Percentiles rank a stretch among this genome's conserved stretches.
Evolutionary conservation across 371 early-diverging fungal genomes (phyloP).

Genomic region (Lichtheimia hyalospora): DNA sequence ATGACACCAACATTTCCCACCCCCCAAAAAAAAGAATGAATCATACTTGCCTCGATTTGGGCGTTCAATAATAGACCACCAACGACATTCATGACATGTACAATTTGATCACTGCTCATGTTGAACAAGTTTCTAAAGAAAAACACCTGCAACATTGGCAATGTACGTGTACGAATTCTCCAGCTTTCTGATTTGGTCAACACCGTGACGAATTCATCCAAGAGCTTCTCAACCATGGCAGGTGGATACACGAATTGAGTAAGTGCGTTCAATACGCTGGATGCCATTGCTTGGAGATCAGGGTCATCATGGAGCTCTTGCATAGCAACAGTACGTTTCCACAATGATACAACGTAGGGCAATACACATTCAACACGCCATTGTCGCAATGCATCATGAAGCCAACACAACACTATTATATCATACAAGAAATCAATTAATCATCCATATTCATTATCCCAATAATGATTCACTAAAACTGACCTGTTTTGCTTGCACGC

Average conservation of each 20-base stretch:
- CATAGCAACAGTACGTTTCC: conserved; percentile 69
- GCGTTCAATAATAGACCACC: conserved; percentile 66
- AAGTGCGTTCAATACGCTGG: conserved; percentile 48
- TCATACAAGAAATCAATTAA: not conserved
- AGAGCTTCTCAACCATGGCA: conserved; percentile 44
- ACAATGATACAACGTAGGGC: conserved; percentile 50
- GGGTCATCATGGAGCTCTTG: conserved; percentile 76
- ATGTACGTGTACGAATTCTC: conserved; percentile 70
- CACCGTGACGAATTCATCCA: conserved; percentile 57
- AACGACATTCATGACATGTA: conserved; percentile 64
- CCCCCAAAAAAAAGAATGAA: not conserved
- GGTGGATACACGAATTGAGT: conserved; percentile 61
- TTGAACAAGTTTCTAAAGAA: conserved; percentile 74
- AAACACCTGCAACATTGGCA: conserved; percentile 80
- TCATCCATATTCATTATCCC: not conserved
- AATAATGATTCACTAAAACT: not conserved
- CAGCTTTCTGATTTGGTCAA: conserved; percentile 63
- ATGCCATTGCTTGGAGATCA: conserved; percentile 67
- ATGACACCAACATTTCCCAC: not conserved
- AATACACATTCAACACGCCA: conserved; percentile 56
- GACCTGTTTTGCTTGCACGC: conserved; percentile 75
- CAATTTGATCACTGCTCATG: conserved; percentile 49
- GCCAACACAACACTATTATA: conserved; percentile 65
- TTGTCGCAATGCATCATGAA: conserved; percentile 52
- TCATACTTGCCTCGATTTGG: conserved; percentile 68